Percentiles rank a stretch among this genome's conserved stretches.
Conservation (phyloP, 2,329 filamentous ascomycete genomes). For the Trichoderma breve region DNA sequence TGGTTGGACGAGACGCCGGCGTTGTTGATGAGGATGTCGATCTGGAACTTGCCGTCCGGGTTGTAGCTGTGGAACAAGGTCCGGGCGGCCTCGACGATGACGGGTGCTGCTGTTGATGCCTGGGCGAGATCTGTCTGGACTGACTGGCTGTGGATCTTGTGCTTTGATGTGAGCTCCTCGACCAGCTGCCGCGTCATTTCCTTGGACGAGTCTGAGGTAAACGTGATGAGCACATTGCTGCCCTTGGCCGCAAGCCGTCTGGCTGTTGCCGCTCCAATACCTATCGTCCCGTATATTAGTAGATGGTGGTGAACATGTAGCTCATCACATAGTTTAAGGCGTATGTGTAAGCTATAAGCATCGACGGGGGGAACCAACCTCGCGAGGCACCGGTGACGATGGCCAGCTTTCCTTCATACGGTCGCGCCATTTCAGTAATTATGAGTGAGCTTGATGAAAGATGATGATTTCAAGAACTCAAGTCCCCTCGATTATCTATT, state of each 20-base stretch:
- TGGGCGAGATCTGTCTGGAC: slow-evolving; percentile 33
- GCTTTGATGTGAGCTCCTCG: slow-evolving; percentile 43
- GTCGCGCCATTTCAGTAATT: slow-evolving; percentile 23
- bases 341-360: not conserved
- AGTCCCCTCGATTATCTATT: not conserved
- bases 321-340: not conserved
- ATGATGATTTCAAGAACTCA: not conserved
- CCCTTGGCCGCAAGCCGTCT: slow-evolving; percentile 60
- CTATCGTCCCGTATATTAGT: slow-evolving; percentile 5
- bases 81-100: slow-evolving; percentile 32
- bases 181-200: slow-evolving; percentile 47
- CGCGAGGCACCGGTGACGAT: slow-evolving; percentile 37
- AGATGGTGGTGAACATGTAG: not conserved
- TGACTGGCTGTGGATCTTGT: slow-evolving; percentile 36
- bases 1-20: slow-evolving; percentile 71
- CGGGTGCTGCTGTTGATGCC: slow-evolving; percentile 27
- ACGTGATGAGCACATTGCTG: slow-evolving; percentile 58
- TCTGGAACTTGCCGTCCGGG: slow-evolving; percentile 32
- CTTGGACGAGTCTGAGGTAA: slow-evolving; percentile 55
- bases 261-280: slow-evolving; percentile 58
- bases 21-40: slow-evolving; percentile 88
- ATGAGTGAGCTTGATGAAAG: not conserved
- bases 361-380: slow-evolving; percentile 25
- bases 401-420: slow-evolving; percentile 35
- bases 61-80: slow-evolving; percentile 29